phyloP scores from a whole-genome alignment of 2,329 filamentous ascomycete genomes.

The Talaromyces islandicus region DNA sequence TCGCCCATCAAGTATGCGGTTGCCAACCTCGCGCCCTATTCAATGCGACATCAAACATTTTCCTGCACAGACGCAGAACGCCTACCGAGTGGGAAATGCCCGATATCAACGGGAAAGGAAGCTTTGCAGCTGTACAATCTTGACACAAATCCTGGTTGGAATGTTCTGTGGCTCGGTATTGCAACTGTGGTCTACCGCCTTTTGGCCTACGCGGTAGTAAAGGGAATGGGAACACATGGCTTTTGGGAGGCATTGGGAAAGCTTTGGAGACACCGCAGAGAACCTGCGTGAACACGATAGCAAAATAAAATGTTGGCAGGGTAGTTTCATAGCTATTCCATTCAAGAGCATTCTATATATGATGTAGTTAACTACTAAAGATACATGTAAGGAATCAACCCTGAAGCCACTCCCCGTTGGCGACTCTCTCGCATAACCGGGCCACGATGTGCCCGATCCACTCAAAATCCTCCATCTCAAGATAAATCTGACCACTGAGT shows the following conservation, averaged over 20 bases:
- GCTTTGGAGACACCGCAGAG: background rate
- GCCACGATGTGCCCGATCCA: constrained; percentile 58
- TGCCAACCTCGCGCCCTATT: constrained; percentile 61
- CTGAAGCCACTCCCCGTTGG: constrained; percentile 32
- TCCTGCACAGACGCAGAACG: constrained; percentile 57
- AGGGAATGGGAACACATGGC: constrained; percentile 19
- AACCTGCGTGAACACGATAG: background rate
- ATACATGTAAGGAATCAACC: background rate
- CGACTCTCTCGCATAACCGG: constrained; percentile 49
- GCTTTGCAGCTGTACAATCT: constrained; percentile 63
- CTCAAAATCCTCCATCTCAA: constrained; percentile 74
- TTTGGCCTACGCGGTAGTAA: constrained; percentile 38
- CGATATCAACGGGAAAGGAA: constrained; percentile 60
- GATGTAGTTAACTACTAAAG: background rate
- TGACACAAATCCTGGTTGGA: constrained; percentile 55
- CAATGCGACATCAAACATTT: constrained; percentile 56
- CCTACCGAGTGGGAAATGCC: constrained; percentile 56
- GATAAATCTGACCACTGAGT: constrained; percentile 74
- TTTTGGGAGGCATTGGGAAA: background rate
- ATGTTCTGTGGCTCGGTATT: constrained; percentile 58
- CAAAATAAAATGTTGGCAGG: background rate
- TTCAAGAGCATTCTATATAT: background rate
- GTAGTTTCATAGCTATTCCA: background rate
- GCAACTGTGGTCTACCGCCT: constrained; percentile 61
- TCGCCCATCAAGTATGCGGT: constrained; percentile 65